A percentile compares a stretch with the other conserved stretches of the same genome.
Conservation (phyloP, 305 asterid genomes). For the Striga hermonthica region DNA sequence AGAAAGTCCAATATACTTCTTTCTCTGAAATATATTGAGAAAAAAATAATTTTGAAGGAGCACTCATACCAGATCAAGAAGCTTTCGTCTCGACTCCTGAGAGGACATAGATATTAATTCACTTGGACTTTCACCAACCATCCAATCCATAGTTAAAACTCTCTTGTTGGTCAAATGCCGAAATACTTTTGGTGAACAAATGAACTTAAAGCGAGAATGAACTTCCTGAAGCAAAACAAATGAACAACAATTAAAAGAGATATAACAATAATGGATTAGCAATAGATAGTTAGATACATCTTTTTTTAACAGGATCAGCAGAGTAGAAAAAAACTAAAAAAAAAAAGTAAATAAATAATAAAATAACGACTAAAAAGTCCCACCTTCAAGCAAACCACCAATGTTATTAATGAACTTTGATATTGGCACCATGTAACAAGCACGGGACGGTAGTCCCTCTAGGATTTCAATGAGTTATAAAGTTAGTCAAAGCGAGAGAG, state of each 20-base stretch:
- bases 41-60: conserved; percentile 22
- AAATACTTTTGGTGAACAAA: conserved; percentile 65
- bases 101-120: conserved; percentile 56
- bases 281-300: conserved; percentile 10
- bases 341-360: not conserved
- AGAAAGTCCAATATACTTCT: conserved; percentile 20
- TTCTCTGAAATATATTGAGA: conserved; percentile 1
- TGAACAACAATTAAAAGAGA: conserved; percentile 24
- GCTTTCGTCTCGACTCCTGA: conserved; percentile 50
- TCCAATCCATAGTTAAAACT: conserved; percentile 96
- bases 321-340: conserved; percentile 10
- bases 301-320: conserved; percentile 19
- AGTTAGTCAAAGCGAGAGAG: not conserved
- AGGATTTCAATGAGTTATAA: too few relatives aligned
- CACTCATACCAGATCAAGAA: conserved; percentile 51
- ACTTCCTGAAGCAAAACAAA: conserved; percentile 59
- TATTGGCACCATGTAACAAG: too few relatives aligned
- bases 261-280: conserved; percentile 9
- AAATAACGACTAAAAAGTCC: not conserved
- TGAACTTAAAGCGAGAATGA: conserved; percentile 70
- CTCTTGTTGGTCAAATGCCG: conserved; percentile 65
- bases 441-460: too few relatives aligned
- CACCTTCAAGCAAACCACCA: not conserved
- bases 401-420: not conserved
- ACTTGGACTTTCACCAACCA: conserved; percentile 88